Conservation (phyloP, 2,329 filamentous ascomycete species). For the Aspergillus puulaauensis region DNA sequence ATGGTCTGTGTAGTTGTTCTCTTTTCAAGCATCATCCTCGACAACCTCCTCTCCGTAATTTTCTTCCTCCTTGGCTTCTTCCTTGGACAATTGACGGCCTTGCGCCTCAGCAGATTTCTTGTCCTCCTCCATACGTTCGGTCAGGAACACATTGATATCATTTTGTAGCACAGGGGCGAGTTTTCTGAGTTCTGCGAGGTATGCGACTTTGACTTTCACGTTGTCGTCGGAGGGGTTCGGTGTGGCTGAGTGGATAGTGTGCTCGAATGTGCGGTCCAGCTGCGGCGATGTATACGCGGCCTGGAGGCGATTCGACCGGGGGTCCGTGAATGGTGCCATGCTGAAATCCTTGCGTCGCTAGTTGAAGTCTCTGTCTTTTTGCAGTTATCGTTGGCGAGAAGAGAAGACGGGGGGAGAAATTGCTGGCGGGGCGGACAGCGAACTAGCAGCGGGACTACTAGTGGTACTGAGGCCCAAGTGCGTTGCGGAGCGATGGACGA, state of each 20-base stretch:
- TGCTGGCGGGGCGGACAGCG: conserved; percentile 12
- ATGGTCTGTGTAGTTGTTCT: not conserved
- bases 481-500: conserved; percentile 11
- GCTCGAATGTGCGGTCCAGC: conserved; percentile 32
- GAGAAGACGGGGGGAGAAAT: not conserved
- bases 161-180: conserved; percentile 54
- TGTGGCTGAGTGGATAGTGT: conserved; percentile 26
- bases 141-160: conserved; percentile 60
- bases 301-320: conserved; percentile 15
- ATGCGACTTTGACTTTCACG: conserved; percentile 50
- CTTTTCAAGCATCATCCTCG: conserved; percentile 58
- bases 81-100: conserved; percentile 35
- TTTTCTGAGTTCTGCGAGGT: conserved; percentile 52
- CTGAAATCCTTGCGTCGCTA: not conserved
- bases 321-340: not conserved
- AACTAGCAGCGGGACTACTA: not conserved
- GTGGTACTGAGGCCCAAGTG: not conserved
- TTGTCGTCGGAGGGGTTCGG: conserved; percentile 19
- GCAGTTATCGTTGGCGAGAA: no score
- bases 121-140: conserved; percentile 62
- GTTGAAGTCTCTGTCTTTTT: not conserved
- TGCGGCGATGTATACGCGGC: conserved; percentile 32
- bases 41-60: conserved; percentile 81
- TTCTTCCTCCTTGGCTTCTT: conserved; percentile 49
- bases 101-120: conserved; percentile 42